Base-by-base conservation (phyloP, 495 filamentous ascomycete genomes). In the Penicillium canariense region DNA sequence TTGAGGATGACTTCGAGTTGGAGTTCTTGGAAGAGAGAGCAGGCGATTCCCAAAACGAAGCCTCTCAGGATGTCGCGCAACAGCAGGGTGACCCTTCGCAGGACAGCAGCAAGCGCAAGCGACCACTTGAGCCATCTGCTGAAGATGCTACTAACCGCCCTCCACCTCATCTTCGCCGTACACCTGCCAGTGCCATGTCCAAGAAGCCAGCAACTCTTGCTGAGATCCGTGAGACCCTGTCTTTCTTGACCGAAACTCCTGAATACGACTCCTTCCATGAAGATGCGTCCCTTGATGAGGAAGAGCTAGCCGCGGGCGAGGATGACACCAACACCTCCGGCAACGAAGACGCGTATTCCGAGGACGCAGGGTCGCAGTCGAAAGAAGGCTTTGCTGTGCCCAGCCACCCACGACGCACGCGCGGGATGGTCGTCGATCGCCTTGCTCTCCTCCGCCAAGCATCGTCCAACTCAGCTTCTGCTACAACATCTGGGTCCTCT, bases 221-320 rank as follows among this genome's bases (percentile, higher is more conserved):
- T 30, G 90, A 95, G 59, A 86, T 96, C 66, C 83, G 89, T 35
- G 82, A 90, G 56, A 87, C 87, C 0, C 70, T 96, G 1, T 91
- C 88, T 32, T 87, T 87, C 70, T 78, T 96, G 8, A 85, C 93
- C 20, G 91, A 94, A 51, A 86, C 89, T 36, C 85, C 81, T 1
- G 81, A 86, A 48, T 79, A 83, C 14, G 76, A 78, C 50, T 78
- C 74, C 2, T 77, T 76, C 66, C 69, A 70, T 35, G 72, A 77
- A 25, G 74, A 75, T 48, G 68, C 72, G 2, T 72, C 74, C 1
- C 54, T 75, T 23, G 71, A 78, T 6, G 64, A 68, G 0, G 76
- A 75, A 11, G 71, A 73, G 26, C 6, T 26, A 0, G 63, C 62
- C 18, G 50, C 68, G 28, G 68, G 63, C 32, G 68, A 74, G n/a